Conservation (phyloP, 169 alveolate genomes). For the Toxoplasma gondii region DNA sequence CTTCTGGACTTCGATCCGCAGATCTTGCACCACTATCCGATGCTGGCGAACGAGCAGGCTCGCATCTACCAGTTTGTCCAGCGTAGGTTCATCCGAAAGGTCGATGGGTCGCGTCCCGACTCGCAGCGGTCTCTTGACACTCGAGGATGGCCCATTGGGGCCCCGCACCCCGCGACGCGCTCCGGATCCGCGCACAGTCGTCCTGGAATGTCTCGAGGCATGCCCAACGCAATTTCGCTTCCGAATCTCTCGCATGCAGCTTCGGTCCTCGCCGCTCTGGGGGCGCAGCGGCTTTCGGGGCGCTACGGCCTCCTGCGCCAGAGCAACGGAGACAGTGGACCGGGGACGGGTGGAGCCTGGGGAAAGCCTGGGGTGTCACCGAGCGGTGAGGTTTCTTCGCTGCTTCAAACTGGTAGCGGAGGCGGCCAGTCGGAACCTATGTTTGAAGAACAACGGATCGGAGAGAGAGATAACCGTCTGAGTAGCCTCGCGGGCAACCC, state of each 20-base stretch:
- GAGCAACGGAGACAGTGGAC: background rate
- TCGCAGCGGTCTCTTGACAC: background rate
- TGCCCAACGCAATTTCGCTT: constrained; percentile 22
- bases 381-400: too few species aligned
- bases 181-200: background rate
- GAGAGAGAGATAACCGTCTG: too few species aligned
- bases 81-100: background rate
- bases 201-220: background rate
- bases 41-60: background rate
- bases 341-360: too few species aligned
- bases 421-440: too few species aligned
- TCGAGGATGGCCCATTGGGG: background rate
- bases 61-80: constrained; percentile 21
- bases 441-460: too few species aligned
- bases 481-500: too few species aligned
- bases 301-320: background rate
- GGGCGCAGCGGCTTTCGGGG: background rate
- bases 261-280: background rate
- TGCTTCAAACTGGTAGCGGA: too few species aligned
- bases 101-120: background rate
- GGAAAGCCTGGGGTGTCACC: too few species aligned
- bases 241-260: constrained; percentile 40
- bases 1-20: constrained; percentile 20
- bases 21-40: background rate
- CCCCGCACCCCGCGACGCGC: background rate